Evolutionary conservation across 2,329 filamentous ascomycete species (phyloP).

Genomic region (Cladophialophora exuberans): DNA sequence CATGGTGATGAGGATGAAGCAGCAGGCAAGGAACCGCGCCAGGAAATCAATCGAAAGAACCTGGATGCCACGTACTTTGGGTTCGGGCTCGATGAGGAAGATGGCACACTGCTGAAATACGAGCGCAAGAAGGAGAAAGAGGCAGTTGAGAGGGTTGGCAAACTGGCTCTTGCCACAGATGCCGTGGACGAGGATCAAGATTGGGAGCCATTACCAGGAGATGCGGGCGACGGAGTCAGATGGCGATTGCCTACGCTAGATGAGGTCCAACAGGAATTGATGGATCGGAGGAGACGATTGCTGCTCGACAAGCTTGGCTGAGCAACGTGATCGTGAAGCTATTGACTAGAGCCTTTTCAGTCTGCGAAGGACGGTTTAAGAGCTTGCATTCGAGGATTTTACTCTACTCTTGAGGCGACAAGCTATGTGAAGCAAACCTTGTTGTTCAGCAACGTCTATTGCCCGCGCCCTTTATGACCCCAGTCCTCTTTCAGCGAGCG

Average conservation of each 20-base stretch:
- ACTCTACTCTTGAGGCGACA: too few species aligned
- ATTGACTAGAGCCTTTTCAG: background rate
- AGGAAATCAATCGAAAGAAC: conserved; percentile 56
- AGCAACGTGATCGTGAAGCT: background rate
- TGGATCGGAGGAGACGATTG: conserved; percentile 81
- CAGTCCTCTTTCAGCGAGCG: too few species aligned
- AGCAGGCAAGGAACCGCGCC: conserved; percentile 17
- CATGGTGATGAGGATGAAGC: conserved; percentile 71
- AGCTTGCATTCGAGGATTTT: too few species aligned
- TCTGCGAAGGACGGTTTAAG: background rate
- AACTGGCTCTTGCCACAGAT: conserved; percentile 48
- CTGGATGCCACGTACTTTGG: conserved; percentile 97
- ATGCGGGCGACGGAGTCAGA: conserved; percentile 76
- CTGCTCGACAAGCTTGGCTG: conserved; percentile 75
- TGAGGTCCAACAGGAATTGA: conserved; percentile 90
- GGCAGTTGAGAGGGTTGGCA: conserved; percentile 69
- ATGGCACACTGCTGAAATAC: conserved; percentile 76
- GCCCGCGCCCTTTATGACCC: too few species aligned
- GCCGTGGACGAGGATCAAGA: conserved; percentile 65
- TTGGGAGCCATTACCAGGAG: conserved; percentile 87
- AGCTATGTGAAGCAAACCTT: too few species aligned
- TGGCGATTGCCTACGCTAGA: conserved; percentile 87
- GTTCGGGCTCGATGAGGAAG: conserved; percentile 90
- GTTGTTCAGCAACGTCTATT: too few species aligned
- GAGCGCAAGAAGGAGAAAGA: conserved; percentile 83